A percentile compares a stretch with the other conserved stretches of the same genome.
Evolutionary conservation across 2,329 filamentous ascomycete genomes (phyloP).

Genomic region (Fusarium veterinarium): DNA sequence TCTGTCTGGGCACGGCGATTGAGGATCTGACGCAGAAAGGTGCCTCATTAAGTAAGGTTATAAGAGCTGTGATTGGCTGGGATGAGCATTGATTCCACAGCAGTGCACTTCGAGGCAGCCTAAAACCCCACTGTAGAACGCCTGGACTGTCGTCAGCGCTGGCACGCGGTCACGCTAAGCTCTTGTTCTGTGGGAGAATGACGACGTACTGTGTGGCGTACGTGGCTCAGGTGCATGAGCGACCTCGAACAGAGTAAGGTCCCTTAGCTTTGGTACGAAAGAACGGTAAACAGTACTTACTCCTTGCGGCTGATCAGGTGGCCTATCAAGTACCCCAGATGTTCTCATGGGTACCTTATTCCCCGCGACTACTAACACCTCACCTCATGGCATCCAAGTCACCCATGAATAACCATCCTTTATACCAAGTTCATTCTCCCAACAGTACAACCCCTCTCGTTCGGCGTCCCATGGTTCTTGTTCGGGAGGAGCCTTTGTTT

Average conservation of each 20-base stretch:
- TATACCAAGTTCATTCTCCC: constrained; percentile 31
- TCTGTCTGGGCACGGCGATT: constrained; percentile 36
- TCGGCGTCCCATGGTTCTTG: constrained; percentile 18
- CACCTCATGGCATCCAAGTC: constrained; percentile 25
- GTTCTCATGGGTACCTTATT: constrained; percentile 9
- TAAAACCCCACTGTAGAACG: constrained; percentile 19
- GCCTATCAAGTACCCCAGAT: constrained; percentile 5
- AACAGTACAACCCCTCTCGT: neutral
- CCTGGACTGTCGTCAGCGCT: constrained; percentile 34
- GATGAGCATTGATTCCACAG: constrained; percentile 30
- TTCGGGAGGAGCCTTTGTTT: constrained; percentile 17
- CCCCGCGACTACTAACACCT: constrained; percentile 39
- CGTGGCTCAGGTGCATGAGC: constrained; percentile 37
- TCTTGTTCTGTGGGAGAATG: constrained; percentile 30
- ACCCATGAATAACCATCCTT: constrained; percentile 35
- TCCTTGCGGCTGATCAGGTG: neutral
- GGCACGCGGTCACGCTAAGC: constrained; percentile 19
- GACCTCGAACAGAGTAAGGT: constrained; percentile 3
- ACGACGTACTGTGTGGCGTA: constrained; percentile 44
- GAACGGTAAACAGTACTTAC: constrained; percentile 14
- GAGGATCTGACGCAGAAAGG: constrained; percentile 36
- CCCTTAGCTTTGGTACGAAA: constrained; percentile 14
- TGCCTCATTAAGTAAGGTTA: constrained; percentile 36
- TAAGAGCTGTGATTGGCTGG: constrained; percentile 28
- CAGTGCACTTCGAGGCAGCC: constrained; percentile 22